Evolutionary conservation across 208 protist species (phyloP).

Genomic region (Crithidia sp.): DNA sequence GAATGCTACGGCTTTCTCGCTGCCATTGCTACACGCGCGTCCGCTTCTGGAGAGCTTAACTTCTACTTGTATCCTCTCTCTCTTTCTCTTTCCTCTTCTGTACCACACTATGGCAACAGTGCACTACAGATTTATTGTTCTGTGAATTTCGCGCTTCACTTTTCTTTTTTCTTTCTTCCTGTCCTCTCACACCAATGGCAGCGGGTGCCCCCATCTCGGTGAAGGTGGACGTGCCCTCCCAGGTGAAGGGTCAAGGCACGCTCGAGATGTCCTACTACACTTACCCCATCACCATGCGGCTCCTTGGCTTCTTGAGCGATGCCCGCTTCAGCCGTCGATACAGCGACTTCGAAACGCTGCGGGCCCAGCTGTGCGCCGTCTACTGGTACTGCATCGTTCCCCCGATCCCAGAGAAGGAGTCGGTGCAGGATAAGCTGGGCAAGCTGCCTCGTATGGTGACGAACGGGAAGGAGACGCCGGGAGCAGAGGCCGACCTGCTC

Average conservation of each 20-base stretch:
- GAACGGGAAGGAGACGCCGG: slow-evolving; percentile 25
- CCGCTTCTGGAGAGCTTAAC: no score
- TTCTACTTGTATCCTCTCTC: not conserved
- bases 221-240: slow-evolving; percentile 42
- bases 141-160: not conserved
- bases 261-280: slow-evolving; percentile 86
- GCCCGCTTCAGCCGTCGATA: slow-evolving; percentile 72
- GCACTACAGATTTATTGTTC: not conserved
- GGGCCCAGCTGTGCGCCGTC: slow-evolving; percentile 57
- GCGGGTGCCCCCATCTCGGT: slow-evolving; percentile 30
- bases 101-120: not conserved
- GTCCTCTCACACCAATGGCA: slow-evolving; percentile 15
- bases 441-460: slow-evolving; percentile 38
- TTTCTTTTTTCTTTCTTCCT: slow-evolving; percentile 1
- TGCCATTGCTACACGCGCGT: no score
- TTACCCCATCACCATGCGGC: slow-evolving; percentile 69
- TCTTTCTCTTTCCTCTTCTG: not conserved
- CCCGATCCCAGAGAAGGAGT: slow-evolving; percentile 90
- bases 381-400: slow-evolving; percentile 88
- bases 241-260: slow-evolving; percentile 60
- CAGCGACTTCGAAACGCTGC: slow-evolving; percentile 89
- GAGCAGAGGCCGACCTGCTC: slow-evolving; percentile 40
- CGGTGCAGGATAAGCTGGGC: slow-evolving; percentile 67
- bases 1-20: no score
- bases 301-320: slow-evolving; percentile 41